These are phyloP conservation scores for Punica granatum DNA, from an alignment of 345 rosid species.

Conservation along the genomic window DNA sequence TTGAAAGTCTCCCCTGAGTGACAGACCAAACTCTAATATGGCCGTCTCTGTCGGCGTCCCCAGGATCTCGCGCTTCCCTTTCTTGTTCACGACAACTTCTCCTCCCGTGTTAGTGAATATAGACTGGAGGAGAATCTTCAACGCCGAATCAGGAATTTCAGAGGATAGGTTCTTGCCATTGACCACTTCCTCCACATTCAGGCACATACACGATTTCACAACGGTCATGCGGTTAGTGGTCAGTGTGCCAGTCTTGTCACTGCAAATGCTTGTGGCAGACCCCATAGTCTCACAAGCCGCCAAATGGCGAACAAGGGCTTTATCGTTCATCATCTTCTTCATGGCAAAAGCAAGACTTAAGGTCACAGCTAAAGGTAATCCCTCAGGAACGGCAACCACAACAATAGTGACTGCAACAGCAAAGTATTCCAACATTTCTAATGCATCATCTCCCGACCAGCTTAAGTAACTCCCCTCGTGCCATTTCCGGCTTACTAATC, in stretches of 20 bases:
- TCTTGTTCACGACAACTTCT: conserved; percentile 64
- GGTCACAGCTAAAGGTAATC: conserved; percentile 93
- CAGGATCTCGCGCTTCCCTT: conserved; percentile 60
- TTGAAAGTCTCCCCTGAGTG: conserved; percentile 76
- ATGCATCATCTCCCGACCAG: conserved; percentile 81
- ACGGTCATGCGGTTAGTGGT: conserved; percentile 93
- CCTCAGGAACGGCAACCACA: conserved; percentile 96
- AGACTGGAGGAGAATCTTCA: conserved; percentile 60
- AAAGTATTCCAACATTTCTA: conserved; percentile 69
- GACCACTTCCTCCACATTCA: conserved; percentile 43
- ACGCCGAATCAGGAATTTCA: conserved; percentile 48
- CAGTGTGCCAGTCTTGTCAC: conserved; percentile 91
- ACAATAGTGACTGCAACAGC: conserved; percentile 93
- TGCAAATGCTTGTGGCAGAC: conserved; percentile 86
- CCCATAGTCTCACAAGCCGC: conserved; percentile 99
- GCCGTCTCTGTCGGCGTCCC: conserved; percentile 94
- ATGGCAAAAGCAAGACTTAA: conserved; percentile 92
- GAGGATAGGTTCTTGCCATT: conserved; percentile 32
- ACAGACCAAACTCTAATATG: conserved; percentile 64
- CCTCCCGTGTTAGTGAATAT: conserved; percentile 88
- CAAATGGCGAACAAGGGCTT: conserved; percentile 84
- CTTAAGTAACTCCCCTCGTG: conserved; percentile 35
- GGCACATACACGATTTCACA: conserved; percentile 79
- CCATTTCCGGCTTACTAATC: conserved; percentile 51
- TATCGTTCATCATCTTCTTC: conserved; percentile 99